phyloP scores from a whole-genome alignment of 202 grass and related monocot genomes.

The Cymbopogon flexuosus region DNA sequence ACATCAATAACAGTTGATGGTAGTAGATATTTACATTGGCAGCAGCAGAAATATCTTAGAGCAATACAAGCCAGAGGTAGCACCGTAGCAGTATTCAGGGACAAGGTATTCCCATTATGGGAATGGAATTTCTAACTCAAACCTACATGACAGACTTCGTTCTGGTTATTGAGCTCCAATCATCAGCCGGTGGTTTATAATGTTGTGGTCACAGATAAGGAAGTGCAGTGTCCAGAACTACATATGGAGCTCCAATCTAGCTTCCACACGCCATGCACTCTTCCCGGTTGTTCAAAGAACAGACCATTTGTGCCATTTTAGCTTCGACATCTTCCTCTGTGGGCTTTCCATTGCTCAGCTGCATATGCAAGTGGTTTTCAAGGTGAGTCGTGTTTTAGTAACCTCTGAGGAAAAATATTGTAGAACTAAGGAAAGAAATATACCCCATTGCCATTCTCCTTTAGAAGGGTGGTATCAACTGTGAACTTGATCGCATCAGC shows the following conservation, averaged over 20 bases:
- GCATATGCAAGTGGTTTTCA: neutral
- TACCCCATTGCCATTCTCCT: conserved; percentile 46
- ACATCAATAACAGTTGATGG: neutral
- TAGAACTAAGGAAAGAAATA: neutral
- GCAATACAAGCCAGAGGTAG: conserved; percentile 11
- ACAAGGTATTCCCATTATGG: neutral
- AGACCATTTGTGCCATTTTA: conserved; percentile 94
- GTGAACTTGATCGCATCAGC: conserved; percentile 99
- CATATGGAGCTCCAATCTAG: conserved; percentile 30
- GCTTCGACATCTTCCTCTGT: conserved; percentile 60
- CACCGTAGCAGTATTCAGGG: neutral
- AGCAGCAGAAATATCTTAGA: conserved; percentile 4
- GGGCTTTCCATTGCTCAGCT: conserved; percentile 42
- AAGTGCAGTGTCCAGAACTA: neutral
- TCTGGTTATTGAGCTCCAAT: conserved; percentile 24
- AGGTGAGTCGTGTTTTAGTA: conserved; percentile 1
- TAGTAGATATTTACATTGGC: neutral
- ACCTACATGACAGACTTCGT: neutral
- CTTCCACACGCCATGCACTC: conserved; percentile 93
- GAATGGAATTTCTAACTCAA: neutral
- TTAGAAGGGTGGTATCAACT: conserved; percentile 66
- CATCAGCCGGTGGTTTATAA: conserved; percentile 21
- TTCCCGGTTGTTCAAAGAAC: conserved; percentile 85
- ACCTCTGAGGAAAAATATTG: neutral
- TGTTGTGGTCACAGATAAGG: conserved; percentile 9